Percentiles rank a stretch among this genome's conserved stretches.
These are phyloP conservation scores for Salix brachista DNA, from an alignment of 345 rosid species.

Conservation along the genomic window DNA sequence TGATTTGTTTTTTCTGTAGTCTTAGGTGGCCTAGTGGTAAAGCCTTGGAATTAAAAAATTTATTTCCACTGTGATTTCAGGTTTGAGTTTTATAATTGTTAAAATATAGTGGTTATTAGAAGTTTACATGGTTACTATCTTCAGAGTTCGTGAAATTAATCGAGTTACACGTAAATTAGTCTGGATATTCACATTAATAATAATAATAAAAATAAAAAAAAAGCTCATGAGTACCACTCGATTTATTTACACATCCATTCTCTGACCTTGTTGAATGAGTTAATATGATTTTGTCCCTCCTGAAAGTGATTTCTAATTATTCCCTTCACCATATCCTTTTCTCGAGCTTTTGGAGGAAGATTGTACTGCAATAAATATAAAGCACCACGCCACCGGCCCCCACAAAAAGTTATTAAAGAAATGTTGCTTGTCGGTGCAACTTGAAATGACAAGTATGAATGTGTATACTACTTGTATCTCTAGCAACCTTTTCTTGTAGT, in stretches of 20 bases:
- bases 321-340: neutral
- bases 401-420: neutral
- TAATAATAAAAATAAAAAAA: neutral
- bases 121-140: rapidly evolving
- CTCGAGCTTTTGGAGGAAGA: neutral
- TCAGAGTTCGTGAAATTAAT: too few relatives aligned
- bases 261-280: neutral
- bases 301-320: neutral
- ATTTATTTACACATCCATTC: neutral
- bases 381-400: slow-evolving; percentile 11
- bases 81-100: too few relatives aligned
- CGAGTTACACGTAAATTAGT: rapidly evolving
- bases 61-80: too few relatives aligned
- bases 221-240: neutral
- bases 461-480: neutral
- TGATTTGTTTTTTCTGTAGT: rapidly evolving
- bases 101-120: too few relatives aligned
- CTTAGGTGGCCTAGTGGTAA: rapidly evolving
- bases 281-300: slow-evolving; percentile 6
- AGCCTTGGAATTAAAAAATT: too few relatives aligned
- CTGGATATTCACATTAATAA: too few relatives aligned
- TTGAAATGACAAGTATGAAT: neutral
- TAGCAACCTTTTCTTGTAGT: neutral
- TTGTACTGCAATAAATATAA: neutral
- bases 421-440: neutral